Conservation (phyloP, 192 early-diverging fungal genomes). For the Coemansia sp. region DNA sequence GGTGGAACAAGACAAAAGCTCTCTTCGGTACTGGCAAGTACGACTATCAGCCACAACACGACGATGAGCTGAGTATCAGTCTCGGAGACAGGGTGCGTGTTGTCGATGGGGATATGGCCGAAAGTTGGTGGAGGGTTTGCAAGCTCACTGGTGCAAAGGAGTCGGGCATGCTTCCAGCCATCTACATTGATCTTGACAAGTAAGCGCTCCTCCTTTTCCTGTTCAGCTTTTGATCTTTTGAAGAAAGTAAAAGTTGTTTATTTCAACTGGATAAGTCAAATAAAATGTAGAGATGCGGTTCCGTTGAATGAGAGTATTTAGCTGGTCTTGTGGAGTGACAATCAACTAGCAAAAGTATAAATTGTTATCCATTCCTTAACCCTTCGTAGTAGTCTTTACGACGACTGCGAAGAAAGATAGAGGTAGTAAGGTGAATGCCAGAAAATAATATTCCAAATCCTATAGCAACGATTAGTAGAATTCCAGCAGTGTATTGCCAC, state of each 20-base stretch:
- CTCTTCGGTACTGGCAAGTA: slow-evolving; percentile 46
- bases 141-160: neutral
- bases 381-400: too few species aligned
- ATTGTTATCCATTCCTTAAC: too few species aligned
- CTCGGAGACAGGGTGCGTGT: slow-evolving; percentile 40
- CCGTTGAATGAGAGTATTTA: too few species aligned
- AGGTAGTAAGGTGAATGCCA: too few species aligned
- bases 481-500: neutral
- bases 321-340: too few species aligned
- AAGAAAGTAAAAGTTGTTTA: too few species aligned
- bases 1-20: slow-evolving; percentile 44
- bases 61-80: slow-evolving; percentile 39
- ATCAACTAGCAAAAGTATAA: too few species aligned
- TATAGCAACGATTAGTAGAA: neutral
- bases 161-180: slow-evolving; percentile 49
- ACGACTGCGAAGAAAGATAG: too few species aligned
- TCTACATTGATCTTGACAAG: slow-evolving; percentile 53
- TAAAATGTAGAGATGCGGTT: too few species aligned
- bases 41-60: slow-evolving; percentile 47
- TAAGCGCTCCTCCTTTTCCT: neutral
- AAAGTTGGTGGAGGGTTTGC: slow-evolving; percentile 54
- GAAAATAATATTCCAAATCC: too few species aligned
- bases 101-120: slow-evolving; percentile 45
- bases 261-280: too few species aligned
- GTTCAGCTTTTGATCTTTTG: too few species aligned